Evolutionary conservation across 441 rosid species (phyloP).

Genomic region (Aquilaria agallochum): DNA sequence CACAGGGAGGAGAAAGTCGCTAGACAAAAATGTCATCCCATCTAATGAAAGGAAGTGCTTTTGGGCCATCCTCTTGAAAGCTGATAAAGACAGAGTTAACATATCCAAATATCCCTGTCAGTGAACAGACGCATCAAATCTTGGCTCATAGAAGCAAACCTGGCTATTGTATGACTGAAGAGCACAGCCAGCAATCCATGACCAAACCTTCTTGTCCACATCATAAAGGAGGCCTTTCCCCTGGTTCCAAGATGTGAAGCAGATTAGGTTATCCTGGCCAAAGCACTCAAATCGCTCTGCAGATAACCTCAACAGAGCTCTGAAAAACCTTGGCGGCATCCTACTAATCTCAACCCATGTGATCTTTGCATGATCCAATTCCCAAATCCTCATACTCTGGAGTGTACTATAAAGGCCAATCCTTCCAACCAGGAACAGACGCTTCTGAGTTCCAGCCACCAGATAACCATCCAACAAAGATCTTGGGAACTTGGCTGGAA

Average conservation of each 20-base stretch:
- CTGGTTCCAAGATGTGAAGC: constrained; percentile 95
- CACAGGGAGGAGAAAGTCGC: not conserved
- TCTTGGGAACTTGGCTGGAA: constrained; percentile 89
- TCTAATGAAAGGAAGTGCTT: constrained; percentile 1
- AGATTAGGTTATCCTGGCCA: constrained; percentile 90
- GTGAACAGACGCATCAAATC: constrained; percentile 73
- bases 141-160: constrained; percentile 93
- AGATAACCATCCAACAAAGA: constrained; percentile 89
- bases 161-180: constrained; percentile 94
- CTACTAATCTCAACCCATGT: constrained; percentile 90
- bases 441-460: constrained; percentile 90
- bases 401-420: constrained; percentile 89
- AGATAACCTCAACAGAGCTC: constrained; percentile 77
- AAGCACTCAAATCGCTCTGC: constrained; percentile 97
- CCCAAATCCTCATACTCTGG: constrained; percentile 96
- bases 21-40: constrained; percentile 6
- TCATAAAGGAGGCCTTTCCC: constrained; percentile 82
- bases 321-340: constrained; percentile 87
- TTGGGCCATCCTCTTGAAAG: not conserved
- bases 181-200: constrained; percentile 95
- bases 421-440: constrained; percentile 86
- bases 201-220: constrained; percentile 87
- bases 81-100: not conserved
- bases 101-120: constrained; percentile 20
- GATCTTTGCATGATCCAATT: constrained; percentile 76